A percentile compares a stretch with the other conserved stretches of the same genome.
Evolutionary conservation across 495 filamentous ascomycete species (phyloP).

Genomic region (Aspergillus heteromorphus): DNA sequence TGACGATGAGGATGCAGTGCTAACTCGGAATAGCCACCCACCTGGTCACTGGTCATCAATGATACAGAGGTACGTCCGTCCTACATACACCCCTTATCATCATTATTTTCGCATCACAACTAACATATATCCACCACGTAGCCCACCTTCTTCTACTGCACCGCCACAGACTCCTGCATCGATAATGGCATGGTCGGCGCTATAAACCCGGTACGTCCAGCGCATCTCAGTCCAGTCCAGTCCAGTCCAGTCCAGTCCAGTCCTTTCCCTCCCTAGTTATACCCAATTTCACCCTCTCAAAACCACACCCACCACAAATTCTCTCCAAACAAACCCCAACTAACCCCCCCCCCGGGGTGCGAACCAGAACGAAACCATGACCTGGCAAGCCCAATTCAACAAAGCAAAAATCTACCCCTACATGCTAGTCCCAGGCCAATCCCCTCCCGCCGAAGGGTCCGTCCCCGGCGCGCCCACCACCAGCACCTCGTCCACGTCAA

Average conservation of each 20-base stretch:
- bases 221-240: no score
- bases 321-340: background rate
- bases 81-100: background rate
- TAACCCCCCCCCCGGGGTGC: background rate
- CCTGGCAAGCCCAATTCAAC: conserved; percentile 29
- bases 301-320: no score
- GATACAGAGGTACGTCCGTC: conserved; percentile 25
- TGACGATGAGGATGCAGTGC: no score
- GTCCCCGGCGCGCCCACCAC: conserved; percentile 4
- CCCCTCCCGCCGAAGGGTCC: conserved; percentile 32
- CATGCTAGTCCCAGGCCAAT: conserved; percentile 37
- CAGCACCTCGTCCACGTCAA: conserved; percentile 5
- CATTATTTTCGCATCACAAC: no score
- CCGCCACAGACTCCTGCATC: conserved; percentile 34
- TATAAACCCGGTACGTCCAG: conserved; percentile 34
- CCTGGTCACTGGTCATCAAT: conserved; percentile 31
- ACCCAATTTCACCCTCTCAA: no score
- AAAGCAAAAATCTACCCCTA: conserved; percentile 28
- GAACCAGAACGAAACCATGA: conserved; percentile 32
- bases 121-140: conserved; percentile 5
- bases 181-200: conserved; percentile 40
- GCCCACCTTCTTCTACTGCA: conserved; percentile 40
- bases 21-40: conserved; percentile 27
- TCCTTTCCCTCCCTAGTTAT: no score
- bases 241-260: no score